Base-by-base conservation (phyloP, 1,139 yeast genomes). In the Blastobotrys niveus region DNA sequence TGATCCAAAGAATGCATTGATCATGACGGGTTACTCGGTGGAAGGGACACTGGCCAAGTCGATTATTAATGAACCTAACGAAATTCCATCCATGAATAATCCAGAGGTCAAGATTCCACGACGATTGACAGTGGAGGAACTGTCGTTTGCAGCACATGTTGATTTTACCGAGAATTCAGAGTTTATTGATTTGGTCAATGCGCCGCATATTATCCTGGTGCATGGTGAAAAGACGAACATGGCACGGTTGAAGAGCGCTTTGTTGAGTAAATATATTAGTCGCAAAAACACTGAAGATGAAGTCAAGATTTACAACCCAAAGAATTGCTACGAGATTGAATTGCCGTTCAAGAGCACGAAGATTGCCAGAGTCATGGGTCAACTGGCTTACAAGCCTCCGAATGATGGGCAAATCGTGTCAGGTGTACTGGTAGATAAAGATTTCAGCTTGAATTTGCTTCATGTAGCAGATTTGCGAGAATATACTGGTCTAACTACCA, bases 151-250 rank as follows among this genome's bases (percentile, higher is more conserved):
- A 4, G 99, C 99, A 0, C 99, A 91, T 66, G 99, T 93, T 17
- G 98, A 93, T 62, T 91, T 83, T 64, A 89, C 85, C 57, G 96
- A 91, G 60, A 91, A 91, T 57, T 73, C 95, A 1, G 87, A 84
- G 49, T 91, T 91, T 58, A 91, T 91, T 46, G 96, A 89, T 56
- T 71, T 80, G 50, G 87, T 91, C 5, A 82, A 83, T 48, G 95
- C 99, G 0, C 76, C 77, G 51, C 80, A 83, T 48, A 62, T 70
- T 40, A 87, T 91, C 49, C 72, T 91, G 48, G 99, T 91, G 1
- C 99, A 91, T 62, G 99, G 99, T n/a, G 99, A 91, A 61, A 80
- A 94, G 2, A 88, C 86, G 54, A 96, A 96, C 24, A 91, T 91
- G 98, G 98, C 97, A 47, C 79, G 98, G 61, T 70, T 91, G 45